Evolutionary conservation across 306 rosid species (phyloP).

Genomic region (Lithocarpus polystachyus): DNA sequence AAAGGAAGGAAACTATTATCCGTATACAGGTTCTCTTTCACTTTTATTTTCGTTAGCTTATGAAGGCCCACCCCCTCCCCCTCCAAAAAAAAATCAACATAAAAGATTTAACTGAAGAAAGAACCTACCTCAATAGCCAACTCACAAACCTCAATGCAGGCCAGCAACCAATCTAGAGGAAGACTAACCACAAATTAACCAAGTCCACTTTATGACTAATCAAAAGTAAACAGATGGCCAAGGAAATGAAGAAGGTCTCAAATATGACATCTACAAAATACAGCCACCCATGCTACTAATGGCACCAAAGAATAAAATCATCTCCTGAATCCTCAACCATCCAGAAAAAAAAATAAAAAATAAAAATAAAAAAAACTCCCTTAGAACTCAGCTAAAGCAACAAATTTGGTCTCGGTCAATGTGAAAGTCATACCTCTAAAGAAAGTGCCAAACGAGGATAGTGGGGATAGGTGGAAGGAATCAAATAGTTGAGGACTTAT

Average conservation of each 20-base stretch:
- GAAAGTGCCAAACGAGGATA: no score
- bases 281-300: neutral
- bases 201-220: neutral
- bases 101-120: no score
- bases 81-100: no score
- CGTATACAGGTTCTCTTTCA: neutral
- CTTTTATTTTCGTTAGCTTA: no score
- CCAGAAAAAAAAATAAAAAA: no score
- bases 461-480: neutral
- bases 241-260: neutral
- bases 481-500: neutral
- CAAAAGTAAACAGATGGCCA: neutral
- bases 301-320: neutral
- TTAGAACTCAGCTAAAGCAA: neutral
- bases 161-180: no score
- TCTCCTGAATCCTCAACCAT: neutral
- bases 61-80: no score
- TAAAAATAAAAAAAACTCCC: no score
- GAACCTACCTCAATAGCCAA: no score
- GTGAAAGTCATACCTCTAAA: no score
- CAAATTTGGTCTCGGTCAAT: neutral
- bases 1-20: neutral
- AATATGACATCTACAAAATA: neutral
- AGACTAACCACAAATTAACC: neutral
- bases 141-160: no score